phyloP scores from a whole-genome alignment of 306 rosid species.

The Fragaria vesca region DNA sequence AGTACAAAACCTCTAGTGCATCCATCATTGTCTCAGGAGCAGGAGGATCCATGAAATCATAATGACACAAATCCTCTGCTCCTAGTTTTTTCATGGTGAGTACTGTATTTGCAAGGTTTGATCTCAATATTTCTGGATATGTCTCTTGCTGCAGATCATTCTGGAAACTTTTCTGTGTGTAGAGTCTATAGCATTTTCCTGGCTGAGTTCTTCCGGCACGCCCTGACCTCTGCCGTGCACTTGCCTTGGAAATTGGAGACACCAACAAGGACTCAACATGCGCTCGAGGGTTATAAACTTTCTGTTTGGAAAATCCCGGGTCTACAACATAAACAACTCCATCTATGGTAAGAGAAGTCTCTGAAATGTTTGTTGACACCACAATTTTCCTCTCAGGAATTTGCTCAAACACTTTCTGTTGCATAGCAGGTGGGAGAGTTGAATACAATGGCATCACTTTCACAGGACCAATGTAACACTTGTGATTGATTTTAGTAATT shows the following conservation, averaged over 20 bases:
- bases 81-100: constrained; percentile 73
- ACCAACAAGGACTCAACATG: constrained; percentile 72
- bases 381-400: constrained; percentile 82
- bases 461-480: constrained; percentile 59
- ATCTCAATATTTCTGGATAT: constrained; percentile 66
- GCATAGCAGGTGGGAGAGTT: constrained; percentile 80
- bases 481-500: constrained; percentile 51
- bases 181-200: constrained; percentile 77
- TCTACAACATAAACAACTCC: constrained; percentile 81
- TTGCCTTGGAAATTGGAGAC: constrained; percentile 73
- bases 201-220: constrained; percentile 86
- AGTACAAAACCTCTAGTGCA: constrained; percentile 66
- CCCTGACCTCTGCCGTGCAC: constrained; percentile 75
- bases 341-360: constrained; percentile 73
- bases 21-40: constrained; percentile 84
- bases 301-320: constrained; percentile 75
- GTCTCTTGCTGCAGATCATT: constrained; percentile 71
- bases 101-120: constrained; percentile 75
- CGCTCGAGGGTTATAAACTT: constrained; percentile 67
- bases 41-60: constrained; percentile 85
- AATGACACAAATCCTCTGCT: constrained; percentile 68
- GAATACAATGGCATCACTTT: constrained; percentile 70
- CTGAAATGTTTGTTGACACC: constrained; percentile 70
- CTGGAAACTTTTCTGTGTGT: constrained; percentile 61
- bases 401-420: constrained; percentile 66